phyloP scores from a whole-genome alignment of 169 alveolate species.

The Plasmodium ovale region DNA sequence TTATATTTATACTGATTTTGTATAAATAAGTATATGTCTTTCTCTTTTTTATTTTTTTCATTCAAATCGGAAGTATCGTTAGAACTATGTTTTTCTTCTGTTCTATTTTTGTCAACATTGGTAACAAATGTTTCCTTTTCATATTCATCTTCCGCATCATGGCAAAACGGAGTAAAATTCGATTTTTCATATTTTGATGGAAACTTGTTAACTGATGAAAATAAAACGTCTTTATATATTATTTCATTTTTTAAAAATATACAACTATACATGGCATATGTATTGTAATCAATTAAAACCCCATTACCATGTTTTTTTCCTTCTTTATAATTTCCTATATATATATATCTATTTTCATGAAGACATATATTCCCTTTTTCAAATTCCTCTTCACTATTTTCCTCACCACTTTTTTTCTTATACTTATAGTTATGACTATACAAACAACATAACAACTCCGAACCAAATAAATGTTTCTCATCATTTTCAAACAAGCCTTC shows the following conservation, averaged over 20 bases:
- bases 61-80: background rate
- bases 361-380: conserved; percentile 64
- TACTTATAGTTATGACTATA: conserved; percentile 68
- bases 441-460: conserved; percentile 74
- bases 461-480: conserved; percentile 78
- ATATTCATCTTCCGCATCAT: background rate
- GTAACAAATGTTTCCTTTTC: background rate
- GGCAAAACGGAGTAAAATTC: background rate
- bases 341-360: conserved; percentile 69
- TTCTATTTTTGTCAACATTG: background rate
- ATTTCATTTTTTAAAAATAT: conserved; percentile 64
- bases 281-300: conserved; percentile 79
- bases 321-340: conserved; percentile 73
- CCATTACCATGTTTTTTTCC: conserved; percentile 81
- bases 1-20: conserved; percentile 32
- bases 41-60: conserved; percentile 18
- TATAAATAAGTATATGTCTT: background rate
- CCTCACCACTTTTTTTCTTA: conserved; percentile 7
- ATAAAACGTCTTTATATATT: conserved; percentile 55
- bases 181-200: conserved; percentile 3
- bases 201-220: conserved; percentile 23
- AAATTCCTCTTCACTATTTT: conserved; percentile 72
- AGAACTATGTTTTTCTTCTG: background rate
- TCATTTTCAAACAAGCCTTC: conserved; percentile 81
- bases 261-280: conserved; percentile 75